Evolutionary conservation across 73 alveolate species (phyloP).

Genomic region (Stentor coeruleus): DNA sequence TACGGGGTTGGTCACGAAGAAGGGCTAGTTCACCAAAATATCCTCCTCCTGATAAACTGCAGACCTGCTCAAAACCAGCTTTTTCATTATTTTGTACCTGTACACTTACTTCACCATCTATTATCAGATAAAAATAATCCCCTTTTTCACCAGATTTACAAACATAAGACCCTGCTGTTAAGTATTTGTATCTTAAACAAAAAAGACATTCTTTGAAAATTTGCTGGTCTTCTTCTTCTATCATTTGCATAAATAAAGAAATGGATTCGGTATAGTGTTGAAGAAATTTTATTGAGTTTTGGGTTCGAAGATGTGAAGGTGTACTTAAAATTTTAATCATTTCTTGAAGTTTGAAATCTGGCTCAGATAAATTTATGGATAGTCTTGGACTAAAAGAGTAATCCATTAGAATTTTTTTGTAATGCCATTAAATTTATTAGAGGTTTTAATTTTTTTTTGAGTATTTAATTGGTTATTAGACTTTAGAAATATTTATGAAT

Average conservation of each 20-base stretch:
- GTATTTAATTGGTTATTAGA: too few relatives aligned
- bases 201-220: background rate
- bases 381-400: background rate
- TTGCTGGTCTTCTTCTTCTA: background rate
- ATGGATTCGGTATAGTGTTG: background rate
- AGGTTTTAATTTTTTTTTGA: too few relatives aligned
- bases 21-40: slow-evolving; percentile 80
- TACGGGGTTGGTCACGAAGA: slow-evolving; percentile 59
- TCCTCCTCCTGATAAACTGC: slow-evolving; percentile 27
- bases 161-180: background rate
- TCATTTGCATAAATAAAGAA: background rate
- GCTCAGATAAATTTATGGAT: background rate
- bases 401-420: background rate
- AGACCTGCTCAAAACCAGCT: background rate
- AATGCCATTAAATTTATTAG: too few relatives aligned
- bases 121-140: slow-evolving; percentile 41
- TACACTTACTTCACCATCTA: slow-evolving; percentile 45
- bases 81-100: slow-evolving; percentile 27
- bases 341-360: background rate
- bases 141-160: slow-evolving; percentile 37
- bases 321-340: background rate
- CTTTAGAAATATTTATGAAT: too few relatives aligned
- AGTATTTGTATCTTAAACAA: background rate
- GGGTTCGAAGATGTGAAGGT: background rate
- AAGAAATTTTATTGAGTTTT: background rate